Percentiles rank a stretch among this genome's conserved stretches.
These are phyloP conservation scores for Aspergillus kassunensis DNA, from an alignment of 495 filamentous ascomycete species.

Conservation along the genomic window DNA sequence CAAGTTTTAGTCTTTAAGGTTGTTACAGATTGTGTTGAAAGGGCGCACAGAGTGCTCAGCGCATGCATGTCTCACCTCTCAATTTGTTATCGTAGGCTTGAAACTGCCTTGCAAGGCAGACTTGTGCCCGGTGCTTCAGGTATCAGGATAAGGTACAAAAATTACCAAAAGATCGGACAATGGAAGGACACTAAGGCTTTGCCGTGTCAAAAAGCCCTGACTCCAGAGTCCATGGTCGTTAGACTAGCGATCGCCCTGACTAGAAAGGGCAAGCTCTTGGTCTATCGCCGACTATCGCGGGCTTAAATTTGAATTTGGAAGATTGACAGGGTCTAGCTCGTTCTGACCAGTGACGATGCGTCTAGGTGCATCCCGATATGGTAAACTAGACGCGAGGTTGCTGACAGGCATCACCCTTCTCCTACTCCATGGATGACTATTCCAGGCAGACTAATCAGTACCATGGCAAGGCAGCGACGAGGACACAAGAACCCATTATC, in stretches of 20 bases:
- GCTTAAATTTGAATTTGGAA: slow-evolving; percentile 6
- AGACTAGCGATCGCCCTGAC: slow-evolving; percentile 1
- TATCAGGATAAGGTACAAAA: too few species aligned
- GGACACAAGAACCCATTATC: background rate
- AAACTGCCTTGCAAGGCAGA: slow-evolving; percentile 11
- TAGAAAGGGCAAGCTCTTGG: slow-evolving; percentile 9
- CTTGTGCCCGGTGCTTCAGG: too few species aligned
- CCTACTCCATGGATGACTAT: background rate
- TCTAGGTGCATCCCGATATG: background rate
- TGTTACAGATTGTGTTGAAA: too few species aligned
- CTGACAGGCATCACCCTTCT: slow-evolving; percentile 1
- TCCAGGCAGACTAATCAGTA: background rate
- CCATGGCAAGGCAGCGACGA: background rate
- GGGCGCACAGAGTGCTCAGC: too few species aligned
- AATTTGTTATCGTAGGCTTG: background rate
- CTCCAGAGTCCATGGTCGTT: background rate
- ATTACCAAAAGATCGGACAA: too few species aligned
- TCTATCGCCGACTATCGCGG: slow-evolving; percentile 1
- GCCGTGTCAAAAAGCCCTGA: too few species aligned
- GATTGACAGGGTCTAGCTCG: slow-evolving; percentile 15
- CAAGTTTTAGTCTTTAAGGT: slow-evolving; percentile 13
- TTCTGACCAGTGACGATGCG: background rate
- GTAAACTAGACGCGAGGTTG: slow-evolving; percentile 1
- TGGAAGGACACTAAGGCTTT: too few species aligned
- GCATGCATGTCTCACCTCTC: too few species aligned